These are phyloP conservation scores for Staphylotrichum tortipilum DNA, from an alignment of 495 filamentous ascomycete species.

Conservation along the genomic window DNA sequence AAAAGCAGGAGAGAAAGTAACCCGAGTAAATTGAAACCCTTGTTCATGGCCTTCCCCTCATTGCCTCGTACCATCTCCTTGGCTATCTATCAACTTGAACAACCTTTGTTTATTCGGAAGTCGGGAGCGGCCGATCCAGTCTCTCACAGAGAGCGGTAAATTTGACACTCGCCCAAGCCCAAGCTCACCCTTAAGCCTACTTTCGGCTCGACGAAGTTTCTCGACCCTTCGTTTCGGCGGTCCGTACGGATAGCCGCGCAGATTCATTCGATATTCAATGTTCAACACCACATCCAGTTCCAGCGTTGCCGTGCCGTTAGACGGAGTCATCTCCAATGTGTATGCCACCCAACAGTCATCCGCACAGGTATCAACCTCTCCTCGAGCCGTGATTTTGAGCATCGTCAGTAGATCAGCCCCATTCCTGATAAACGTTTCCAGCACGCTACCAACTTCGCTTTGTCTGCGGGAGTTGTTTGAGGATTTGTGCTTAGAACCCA, in stretches of 20 bases:
- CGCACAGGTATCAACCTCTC: not conserved
- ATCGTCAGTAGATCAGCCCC: not conserved
- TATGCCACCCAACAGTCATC: not conserved
- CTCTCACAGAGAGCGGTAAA: not conserved
- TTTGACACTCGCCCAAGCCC: not conserved
- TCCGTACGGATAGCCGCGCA: not conserved
- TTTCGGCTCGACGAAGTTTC: not conserved
- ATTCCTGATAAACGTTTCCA: not conserved
- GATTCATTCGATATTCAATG: not conserved
- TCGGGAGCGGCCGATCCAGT: not conserved
- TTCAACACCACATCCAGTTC: not conserved
- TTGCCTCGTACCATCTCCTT: not conserved
- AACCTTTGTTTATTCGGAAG: not conserved
- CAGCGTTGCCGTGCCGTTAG: not conserved
- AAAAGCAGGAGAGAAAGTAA: too few relatives aligned
- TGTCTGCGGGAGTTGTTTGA: not conserved
- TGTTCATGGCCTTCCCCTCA: not conserved
- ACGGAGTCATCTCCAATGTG: not conserved
- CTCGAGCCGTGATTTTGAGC: not conserved
- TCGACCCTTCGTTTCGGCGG: not conserved
- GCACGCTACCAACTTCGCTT: not conserved
- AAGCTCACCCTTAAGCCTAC: not conserved
- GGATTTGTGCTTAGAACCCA: not conserved
- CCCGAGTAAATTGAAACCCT: too few relatives aligned
- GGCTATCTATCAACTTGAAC: not conserved